Base-by-base conservation (phyloP, 1,284 basidiomycete genomes). In the Sutorius eximius region DNA sequence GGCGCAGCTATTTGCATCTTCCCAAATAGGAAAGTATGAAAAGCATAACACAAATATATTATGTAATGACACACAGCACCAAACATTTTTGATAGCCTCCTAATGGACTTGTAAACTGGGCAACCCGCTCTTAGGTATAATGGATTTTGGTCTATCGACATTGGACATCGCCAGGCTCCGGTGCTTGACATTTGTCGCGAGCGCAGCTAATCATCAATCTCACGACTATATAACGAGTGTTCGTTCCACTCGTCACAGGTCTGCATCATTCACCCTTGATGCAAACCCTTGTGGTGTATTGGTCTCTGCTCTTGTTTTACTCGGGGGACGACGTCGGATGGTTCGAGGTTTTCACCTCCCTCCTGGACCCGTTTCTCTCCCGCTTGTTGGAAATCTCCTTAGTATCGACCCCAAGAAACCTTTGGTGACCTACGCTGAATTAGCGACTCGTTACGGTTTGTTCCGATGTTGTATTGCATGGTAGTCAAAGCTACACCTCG, bases 331-430 rank as follows among this genome's bases (percentile, higher is more conserved):
- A 44, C 49, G 33, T 42, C 46, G 49, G 34, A 27, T 33, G 5
- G 5, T 34, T 10, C 47, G 22, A 7, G 53, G 56, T 1, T 36
- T n/a, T 49, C 60, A n/a, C 18, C 52, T 65, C 22, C 65, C 56
- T 51, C 67, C 66, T 27, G 66, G 66, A 12, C 65, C 36, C 16
- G 3, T 34, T 15, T 53, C 62, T 27, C 55, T 66, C 18, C 67
- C 67, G 2, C 7, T 69, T 9, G 20, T 66, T 15, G 64, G 65
- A 0, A 69, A 63, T 45, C 9, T 59, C 20, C 27, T 67, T 34
- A 37, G 49, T 27, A 65, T 69, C n/a, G 47, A 69, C 11, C 6
- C 53, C 1, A 50, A 57, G 32, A 57, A 52, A 13, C 64, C 65
- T 24, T 67, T 65, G 63, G 15, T 38, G 9, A 57, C 60, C 11